Evolutionary conservation across 2,329 filamentous ascomycete species (phyloP).

Genomic region (Colletotrichum sp.): DNA sequence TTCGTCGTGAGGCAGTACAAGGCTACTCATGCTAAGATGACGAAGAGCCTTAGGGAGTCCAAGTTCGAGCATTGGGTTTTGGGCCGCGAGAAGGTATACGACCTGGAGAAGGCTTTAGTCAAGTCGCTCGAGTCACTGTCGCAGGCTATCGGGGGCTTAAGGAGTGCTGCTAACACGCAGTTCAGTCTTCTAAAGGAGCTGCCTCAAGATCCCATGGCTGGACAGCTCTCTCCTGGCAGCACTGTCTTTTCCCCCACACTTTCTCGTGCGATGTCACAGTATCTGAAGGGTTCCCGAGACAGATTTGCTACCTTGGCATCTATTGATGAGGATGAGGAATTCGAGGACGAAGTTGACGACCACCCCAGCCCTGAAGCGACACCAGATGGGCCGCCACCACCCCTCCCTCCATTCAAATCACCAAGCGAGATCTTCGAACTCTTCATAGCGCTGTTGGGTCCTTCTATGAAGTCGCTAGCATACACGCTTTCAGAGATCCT

Average conservation of each 20-base stretch:
- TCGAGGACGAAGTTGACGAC: background rate
- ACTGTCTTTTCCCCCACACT: conserved; percentile 33
- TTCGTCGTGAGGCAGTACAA: conserved; percentile 68
- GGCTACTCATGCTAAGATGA: conserved; percentile 70
- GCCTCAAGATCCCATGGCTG: conserved; percentile 33
- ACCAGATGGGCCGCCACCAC: conserved; percentile 24
- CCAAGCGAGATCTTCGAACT: conserved; percentile 88
- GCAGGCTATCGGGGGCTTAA: conserved; percentile 87
- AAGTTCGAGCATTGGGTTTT: conserved; percentile 88
- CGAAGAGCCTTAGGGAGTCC: conserved; percentile 80
- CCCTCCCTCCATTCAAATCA: conserved; percentile 51
- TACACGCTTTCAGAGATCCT: conserved; percentile 90
- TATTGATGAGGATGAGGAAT: conserved; percentile 68
- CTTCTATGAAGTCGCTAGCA: conserved; percentile 95
- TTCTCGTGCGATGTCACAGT: conserved; percentile 31
- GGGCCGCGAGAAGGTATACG: conserved; percentile 80
- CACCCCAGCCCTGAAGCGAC: conserved; percentile 50
- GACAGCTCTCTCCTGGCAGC: conserved; percentile 33
- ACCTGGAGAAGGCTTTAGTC: conserved; percentile 78
- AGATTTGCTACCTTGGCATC: conserved; percentile 56
- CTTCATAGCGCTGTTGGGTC: conserved; percentile 87
- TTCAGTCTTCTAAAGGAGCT: conserved; percentile 80
- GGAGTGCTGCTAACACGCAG: conserved; percentile 88
- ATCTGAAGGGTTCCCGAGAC: conserved; percentile 47
- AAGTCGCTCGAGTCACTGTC: conserved; percentile 84